A percentile compares a stretch with the other conserved stretches of the same genome.
Conservation (phyloP, 2,329 filamentous ascomycete genomes). For the Beauveria bassiana region DNA sequence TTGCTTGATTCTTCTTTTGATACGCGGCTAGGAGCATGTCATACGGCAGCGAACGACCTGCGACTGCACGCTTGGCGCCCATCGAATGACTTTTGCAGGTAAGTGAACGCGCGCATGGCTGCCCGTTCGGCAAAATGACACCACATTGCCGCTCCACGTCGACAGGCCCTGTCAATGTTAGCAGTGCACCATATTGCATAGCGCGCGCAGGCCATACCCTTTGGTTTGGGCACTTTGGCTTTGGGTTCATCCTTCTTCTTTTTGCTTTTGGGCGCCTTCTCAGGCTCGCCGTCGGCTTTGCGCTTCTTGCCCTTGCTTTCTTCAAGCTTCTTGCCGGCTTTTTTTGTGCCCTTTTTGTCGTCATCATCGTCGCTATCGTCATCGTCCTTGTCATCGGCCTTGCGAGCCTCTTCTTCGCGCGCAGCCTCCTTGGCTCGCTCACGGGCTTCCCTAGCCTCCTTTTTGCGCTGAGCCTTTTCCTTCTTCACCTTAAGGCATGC, state of each 20-base stretch:
- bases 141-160: conserved; percentile 93
- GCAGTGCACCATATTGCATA: conserved; percentile 10
- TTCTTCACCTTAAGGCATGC: conserved; percentile 80
- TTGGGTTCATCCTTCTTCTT: conserved; percentile 95
- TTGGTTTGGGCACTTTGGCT: conserved; percentile 73
- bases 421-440: conserved; percentile 59
- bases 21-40: conserved; percentile 85
- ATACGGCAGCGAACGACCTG: conserved; percentile 79
- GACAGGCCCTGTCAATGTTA: conserved; percentile 55
- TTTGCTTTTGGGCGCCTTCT: conserved; percentile 79
- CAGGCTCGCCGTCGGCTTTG: conserved; percentile 67
- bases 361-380: conserved; percentile 42
- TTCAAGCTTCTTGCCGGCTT: conserved; percentile 55
- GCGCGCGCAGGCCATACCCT: conserved; percentile 42
- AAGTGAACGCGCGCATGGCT: conserved; percentile 77
- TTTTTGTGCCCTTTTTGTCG: conserved; percentile 37
- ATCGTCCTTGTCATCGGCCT: conserved; percentile 42
- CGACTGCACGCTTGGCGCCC: conserved; percentile 85
- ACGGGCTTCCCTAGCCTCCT: conserved; percentile 63
- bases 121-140: conserved; percentile 76
- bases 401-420: conserved; percentile 46
- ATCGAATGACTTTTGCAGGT: conserved; percentile 95
- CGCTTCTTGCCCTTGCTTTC: conserved; percentile 69
- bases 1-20: conserved; percentile 97
- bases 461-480: conserved; percentile 70